Evolutionary conservation across 352 stramenopile genomes (phyloP).

Genomic region (Globisporangium solare): DNA sequence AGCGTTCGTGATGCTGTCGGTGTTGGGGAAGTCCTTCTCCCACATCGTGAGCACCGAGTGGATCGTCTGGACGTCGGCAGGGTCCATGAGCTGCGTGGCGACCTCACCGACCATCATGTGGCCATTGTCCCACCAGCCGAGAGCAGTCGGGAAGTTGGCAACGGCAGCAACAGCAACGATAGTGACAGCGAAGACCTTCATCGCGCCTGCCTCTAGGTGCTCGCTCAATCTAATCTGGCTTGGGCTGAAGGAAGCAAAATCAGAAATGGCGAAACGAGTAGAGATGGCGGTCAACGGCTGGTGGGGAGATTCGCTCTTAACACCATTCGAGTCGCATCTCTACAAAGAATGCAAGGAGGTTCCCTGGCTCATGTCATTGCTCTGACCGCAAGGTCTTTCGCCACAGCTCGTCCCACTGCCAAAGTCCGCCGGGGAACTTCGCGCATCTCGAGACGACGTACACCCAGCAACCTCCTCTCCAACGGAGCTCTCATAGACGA

Average conservation of each 20-base stretch:
- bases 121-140: slow-evolving; percentile 58
- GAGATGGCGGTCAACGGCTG: background rate
- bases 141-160: slow-evolving; percentile 16
- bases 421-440: background rate
- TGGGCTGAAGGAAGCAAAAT: background rate
- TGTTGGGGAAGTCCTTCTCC: slow-evolving; percentile 59
- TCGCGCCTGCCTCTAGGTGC: slow-evolving; percentile 1
- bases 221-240: background rate
- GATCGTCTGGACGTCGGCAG: slow-evolving; percentile 39
- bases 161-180: slow-evolving; percentile 10
- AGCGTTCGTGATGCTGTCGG: slow-evolving; percentile 35
- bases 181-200: slow-evolving; percentile 30
- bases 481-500: too few species aligned
- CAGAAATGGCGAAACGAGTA: background rate
- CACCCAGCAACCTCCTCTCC: too few species aligned
- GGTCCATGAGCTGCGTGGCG: slow-evolving; percentile 41
- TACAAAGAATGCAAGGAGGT: background rate
- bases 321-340: background rate
- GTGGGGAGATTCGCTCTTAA: too few species aligned
- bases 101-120: slow-evolving; percentile 60
- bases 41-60: slow-evolving; percentile 34
- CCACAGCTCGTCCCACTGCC: background rate
- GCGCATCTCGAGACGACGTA: too few species aligned
- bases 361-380: background rate
- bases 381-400: background rate